Conservation (phyloP, 2,329 filamentous ascomycete species). For the Cadophora gregata region DNA sequence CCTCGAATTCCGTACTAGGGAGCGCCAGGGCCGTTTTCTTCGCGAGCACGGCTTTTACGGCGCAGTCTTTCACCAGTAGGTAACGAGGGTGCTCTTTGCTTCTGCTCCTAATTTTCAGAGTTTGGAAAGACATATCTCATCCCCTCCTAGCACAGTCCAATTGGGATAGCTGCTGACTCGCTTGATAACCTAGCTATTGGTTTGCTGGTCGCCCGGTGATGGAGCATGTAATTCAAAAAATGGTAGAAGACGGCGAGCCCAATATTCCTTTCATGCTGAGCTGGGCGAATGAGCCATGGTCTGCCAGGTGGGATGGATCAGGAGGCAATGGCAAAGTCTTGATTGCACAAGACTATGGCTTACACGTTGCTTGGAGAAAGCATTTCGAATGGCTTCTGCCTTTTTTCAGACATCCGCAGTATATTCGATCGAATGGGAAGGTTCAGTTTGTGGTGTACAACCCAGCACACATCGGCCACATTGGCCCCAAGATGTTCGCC, state of each 20-base stretch:
- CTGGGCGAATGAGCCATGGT: conserved; percentile 31
- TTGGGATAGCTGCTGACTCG: background rate
- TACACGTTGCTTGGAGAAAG: conserved; percentile 22
- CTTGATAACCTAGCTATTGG: conserved; percentile 17
- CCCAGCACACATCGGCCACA: conserved; percentile 20
- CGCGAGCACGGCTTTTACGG: conserved; percentile 25
- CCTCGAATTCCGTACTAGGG: conserved; percentile 24
- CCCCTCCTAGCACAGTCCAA: background rate
- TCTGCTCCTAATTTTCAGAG: background rate
- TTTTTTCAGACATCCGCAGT: conserved; percentile 25
- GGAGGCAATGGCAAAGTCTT: conserved; percentile 9
- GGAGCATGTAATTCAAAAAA: conserved; percentile 26
- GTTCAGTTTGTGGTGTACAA: conserved; percentile 26
- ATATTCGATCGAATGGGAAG: conserved; percentile 25
- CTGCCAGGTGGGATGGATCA: conserved; percentile 24
- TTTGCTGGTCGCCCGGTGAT: conserved; percentile 26
- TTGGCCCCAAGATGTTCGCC: conserved; percentile 23
- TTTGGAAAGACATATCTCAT: background rate
- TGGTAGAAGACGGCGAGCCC: conserved; percentile 28
- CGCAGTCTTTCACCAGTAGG: conserved; percentile 21
- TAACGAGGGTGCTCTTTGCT: background rate
- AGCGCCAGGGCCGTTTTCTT: conserved; percentile 28
- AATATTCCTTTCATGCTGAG: conserved; percentile 28
- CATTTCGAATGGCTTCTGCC: conserved; percentile 28
- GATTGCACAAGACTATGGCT: conserved; percentile 24